Base-by-base conservation (phyloP, 1,284 basidiomycete genomes). In the Meripilus lineatus region DNA sequence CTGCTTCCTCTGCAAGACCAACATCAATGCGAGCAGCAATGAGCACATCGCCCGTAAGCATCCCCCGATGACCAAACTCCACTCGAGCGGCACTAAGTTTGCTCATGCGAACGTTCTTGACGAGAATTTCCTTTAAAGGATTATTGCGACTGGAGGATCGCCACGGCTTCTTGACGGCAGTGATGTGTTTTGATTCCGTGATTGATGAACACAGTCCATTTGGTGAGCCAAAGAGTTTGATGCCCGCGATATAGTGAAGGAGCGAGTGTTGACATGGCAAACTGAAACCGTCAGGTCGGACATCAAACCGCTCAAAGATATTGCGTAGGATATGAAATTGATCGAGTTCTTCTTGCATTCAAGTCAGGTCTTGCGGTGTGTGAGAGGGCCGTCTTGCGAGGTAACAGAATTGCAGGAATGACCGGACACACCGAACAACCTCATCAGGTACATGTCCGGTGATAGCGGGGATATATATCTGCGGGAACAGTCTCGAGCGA, bases 391-490 rank as follows among this genome's bases (percentile, higher is more conserved):
- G 36, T 3, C 45, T 33, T 1, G 38, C 50, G 2, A 53, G 44
- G 24, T 49, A 56, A 24, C 45, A 51, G 36, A 54, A 52, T 1
- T 57, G 49, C 0, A 57, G 18, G 25, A 47, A 58, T 18, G 49
- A 49, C 32, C 18, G 39, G 40, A 59, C 18, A 0, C 44, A 24
- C 0, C 35, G 38, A 3, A 59, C 49, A 37, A 59, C 56, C 13
- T 53, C 26, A 3, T 3, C 4, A 7, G 56, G 58, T 1, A 60
- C 51, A 33, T 47, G 35, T 4, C 54, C 58, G 4, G 17, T 25
- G 14, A 60, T 53, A 2, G 54, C 57, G 8, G 57, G 50, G 0
- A 60, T 24, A 26, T 50, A 58, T 1, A 58, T 51, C 57, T 58
- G 17, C 37, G 39, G 20, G 5, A 6, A n/a, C 32, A 38, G 15